Evolutionary conservation across 2,329 filamentous ascomycete genomes (phyloP).

Genomic region (Thelonectria discophora): DNA sequence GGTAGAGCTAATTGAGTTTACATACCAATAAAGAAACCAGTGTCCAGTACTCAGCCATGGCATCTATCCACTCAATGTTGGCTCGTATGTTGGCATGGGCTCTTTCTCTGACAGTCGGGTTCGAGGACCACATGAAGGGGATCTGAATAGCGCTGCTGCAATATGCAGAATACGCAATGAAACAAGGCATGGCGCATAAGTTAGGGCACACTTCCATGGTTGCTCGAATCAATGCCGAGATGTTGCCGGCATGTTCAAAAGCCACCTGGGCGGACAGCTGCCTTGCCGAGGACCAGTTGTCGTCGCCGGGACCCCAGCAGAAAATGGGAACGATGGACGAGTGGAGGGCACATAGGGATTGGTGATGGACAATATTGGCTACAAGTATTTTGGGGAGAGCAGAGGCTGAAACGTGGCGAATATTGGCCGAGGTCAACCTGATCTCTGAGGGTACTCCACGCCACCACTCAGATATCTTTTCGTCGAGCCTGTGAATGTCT

Average conservation of each 20-base stretch:
- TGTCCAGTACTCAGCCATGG: slow-evolving; percentile 18
- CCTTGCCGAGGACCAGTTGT: slow-evolving; percentile 13
- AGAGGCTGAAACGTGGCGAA: background rate
- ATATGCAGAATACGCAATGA: slow-evolving; percentile 35
- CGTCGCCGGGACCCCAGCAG: slow-evolving; percentile 27
- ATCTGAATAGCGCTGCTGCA: slow-evolving; percentile 36
- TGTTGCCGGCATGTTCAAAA: slow-evolving; percentile 13
- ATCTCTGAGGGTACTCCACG: background rate
- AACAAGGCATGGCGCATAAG: slow-evolving; percentile 25
- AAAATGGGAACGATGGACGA: slow-evolving; percentile 37
- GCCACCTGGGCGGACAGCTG: background rate
- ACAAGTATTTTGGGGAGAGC: slow-evolving; percentile 16
- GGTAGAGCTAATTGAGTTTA: too few species aligned
- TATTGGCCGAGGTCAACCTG: slow-evolving; percentile 10
- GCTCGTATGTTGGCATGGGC: slow-evolving; percentile 25
- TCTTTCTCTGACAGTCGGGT: slow-evolving; percentile 24
- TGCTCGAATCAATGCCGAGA: slow-evolving; percentile 23
- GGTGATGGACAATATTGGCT: slow-evolving; percentile 29
- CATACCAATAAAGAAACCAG: slow-evolving; percentile 17
- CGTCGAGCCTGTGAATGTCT: slow-evolving; percentile 16
- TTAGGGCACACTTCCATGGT: slow-evolving; percentile 1
- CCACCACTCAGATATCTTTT: slow-evolving; percentile 25
- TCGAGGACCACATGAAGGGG: slow-evolving; percentile 36
- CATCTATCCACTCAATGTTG: slow-evolving; percentile 30
- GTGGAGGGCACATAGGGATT: slow-evolving; percentile 34